Evolutionary conservation across 2,329 filamentous ascomycete genomes (phyloP).

Genomic region (Ophiostoma montium): DNA sequence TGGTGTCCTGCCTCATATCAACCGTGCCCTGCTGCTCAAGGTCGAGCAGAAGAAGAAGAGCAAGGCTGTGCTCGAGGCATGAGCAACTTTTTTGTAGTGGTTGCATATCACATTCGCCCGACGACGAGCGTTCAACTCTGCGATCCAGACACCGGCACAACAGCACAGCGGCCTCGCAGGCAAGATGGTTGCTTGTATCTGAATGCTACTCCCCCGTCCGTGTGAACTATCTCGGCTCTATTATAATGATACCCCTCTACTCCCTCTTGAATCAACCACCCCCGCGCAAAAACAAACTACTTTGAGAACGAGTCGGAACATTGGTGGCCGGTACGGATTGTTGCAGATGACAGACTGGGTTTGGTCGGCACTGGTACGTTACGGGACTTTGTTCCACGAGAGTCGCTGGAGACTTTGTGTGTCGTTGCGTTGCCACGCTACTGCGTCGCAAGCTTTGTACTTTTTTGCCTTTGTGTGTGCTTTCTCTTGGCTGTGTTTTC

Average conservation of each 20-base stretch:
- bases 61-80: constrained; percentile 23
- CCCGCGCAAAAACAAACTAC: background rate
- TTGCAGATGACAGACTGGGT: too few relatives aligned
- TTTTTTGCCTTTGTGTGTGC: background rate
- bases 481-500: too few relatives aligned
- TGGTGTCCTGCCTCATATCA: constrained; percentile 97
- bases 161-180: too few relatives aligned
- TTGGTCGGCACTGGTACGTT: too few relatives aligned
- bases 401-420: too few relatives aligned
- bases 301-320: background rate
- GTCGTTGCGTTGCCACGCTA: background rate
- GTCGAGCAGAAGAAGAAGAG: constrained; percentile 28
- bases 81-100: constrained; percentile 4
- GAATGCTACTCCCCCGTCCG: background rate
- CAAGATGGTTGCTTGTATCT: too few relatives aligned
- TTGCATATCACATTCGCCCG: background rate
- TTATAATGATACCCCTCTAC: constrained; percentile 3
- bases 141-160: background rate
- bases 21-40: constrained; percentile 66
- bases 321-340: too few relatives aligned
- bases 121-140: background rate
- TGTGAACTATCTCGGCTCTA: background rate
- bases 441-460: background rate
- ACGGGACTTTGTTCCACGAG: too few relatives aligned
- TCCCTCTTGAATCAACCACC: background rate